Percentiles rank a stretch among this genome's conserved stretches.
Conservation (phyloP, 139 green algal genomes). For the Micromonas commoda region DNA sequence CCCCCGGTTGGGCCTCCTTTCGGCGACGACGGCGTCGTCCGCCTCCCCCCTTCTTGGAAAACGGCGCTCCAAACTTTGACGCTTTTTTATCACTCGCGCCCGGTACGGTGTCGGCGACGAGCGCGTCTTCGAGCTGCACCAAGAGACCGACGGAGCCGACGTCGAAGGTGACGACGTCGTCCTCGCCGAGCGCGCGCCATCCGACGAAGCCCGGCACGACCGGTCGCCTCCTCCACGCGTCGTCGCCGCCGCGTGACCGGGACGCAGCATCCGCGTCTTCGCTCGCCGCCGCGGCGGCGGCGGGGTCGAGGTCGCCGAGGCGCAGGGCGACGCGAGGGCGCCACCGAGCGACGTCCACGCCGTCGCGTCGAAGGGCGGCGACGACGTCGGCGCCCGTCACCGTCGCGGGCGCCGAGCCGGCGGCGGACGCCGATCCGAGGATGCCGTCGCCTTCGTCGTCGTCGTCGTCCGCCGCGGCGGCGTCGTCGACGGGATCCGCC, state of each 20-base stretch:
- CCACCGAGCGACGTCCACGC: conserved; percentile 12
- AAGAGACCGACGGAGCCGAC: no score
- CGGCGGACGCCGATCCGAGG: neutral
- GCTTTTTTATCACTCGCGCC: no score
- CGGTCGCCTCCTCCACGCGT: neutral
- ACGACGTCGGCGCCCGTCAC: neutral
- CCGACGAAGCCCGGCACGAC: no score
- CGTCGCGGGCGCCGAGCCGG: neutral
- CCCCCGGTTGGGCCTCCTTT: no score
- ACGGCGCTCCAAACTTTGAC: no score
- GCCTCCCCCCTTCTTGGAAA: no score
- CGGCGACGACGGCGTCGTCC: no score
- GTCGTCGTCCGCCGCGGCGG: neutral
- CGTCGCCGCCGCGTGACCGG: neutral
- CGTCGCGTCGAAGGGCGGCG: neutral
- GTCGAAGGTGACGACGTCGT: no score
- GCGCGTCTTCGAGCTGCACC: no score
- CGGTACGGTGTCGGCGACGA: no score
- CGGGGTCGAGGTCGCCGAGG: neutral
- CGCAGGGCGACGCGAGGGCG: neutral
- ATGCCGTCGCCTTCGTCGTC: neutral
- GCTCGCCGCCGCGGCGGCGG: neutral
- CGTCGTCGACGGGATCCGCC: neutral
- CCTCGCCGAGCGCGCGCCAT: no score
- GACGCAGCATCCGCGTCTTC: neutral